Evolutionary conservation across 2,329 filamentous ascomycete species (phyloP), one percentile per base, ranked within the genome.

Genomic region (Phyllachora maydis): DNA sequence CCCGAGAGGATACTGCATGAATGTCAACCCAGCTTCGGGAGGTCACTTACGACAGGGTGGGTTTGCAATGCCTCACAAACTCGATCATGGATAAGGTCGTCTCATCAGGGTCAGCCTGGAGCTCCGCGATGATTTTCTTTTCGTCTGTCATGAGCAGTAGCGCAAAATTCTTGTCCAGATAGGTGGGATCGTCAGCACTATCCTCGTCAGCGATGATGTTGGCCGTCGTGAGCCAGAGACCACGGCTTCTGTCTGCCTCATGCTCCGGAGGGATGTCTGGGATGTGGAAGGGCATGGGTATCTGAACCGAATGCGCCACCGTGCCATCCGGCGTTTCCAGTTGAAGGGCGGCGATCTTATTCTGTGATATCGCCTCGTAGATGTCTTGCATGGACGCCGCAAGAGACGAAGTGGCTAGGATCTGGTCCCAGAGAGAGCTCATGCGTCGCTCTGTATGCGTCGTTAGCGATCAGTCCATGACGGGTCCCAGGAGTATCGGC

Each of bases 141-240:
- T 85, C 76, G 36, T 90, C 79, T 30, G 82, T 72, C 24, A 92
- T 67, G 6, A 95, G 62, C 1, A 98, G 56, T 3, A 98, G 53
- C 0, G 77, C 78, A 37, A 90, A 91, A 42, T 91, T 78, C 35
- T 81, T 82, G 30, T 82, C 81, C 21, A 90, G 56, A 25, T 74
- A 69, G 2, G 62, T 57, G 0, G 67, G 64, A 11, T 77, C 69
- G 19, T 72, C 63, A 2, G 61, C 49, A 8, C 65, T 65, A 28
- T 83, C 76, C 16, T 78, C 67, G 19, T 69, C 59, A 11, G 66
- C 56, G 20, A 81, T 64, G 8, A 72, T 70, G 35, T 85, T 82
- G 15, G 81, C 77, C 0, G 82, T 92, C 1, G 82, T 92, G 11
- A 92, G 56, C 73, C 81, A 85, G 1, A 91, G 56, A 1, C 81